Evolutionary conservation across 208 protist genomes (phyloP).

Genomic region (Novymonas esmeraldas): DNA sequence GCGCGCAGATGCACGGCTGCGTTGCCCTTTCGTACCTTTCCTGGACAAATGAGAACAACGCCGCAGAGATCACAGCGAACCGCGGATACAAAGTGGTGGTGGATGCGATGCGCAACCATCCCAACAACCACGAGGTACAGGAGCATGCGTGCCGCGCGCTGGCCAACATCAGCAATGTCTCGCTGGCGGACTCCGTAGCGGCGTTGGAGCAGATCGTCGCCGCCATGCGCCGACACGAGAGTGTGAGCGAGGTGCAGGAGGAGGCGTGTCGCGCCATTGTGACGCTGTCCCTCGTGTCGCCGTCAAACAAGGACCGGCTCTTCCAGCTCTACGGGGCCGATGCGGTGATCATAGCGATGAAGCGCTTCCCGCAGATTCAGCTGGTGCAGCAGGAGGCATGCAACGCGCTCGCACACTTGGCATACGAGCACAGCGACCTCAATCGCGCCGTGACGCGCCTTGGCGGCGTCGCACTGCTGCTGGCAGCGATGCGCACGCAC

Average conservation of each 20-base stretch:
- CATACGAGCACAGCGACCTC: conserved; percentile 88
- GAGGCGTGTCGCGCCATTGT: conserved; percentile 91
- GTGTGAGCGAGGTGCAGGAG: conserved; percentile 86
- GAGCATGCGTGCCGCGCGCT: conserved; percentile 89
- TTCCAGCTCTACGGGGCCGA: conserved; percentile 75
- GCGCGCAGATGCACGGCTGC: conserved; percentile 91
- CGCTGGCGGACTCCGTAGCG: conserved; percentile 50
- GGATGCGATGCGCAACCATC: conserved; percentile 87
- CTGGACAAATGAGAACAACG: conserved; percentile 88
- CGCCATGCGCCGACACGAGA: conserved; percentile 83
- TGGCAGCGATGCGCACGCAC: conserved; percentile 80
- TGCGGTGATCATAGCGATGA: conserved; percentile 75
- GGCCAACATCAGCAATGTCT: conserved; percentile 84
- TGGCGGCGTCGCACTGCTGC: conserved; percentile 72
- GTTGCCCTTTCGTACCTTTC: conserved; percentile 92
- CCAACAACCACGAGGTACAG: conserved; percentile 88
- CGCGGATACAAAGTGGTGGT: conserved; percentile 84
- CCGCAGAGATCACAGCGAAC: conserved; percentile 77
- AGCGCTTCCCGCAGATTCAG: conserved; percentile 70
- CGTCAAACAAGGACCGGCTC: conserved; percentile 85
- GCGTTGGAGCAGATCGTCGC: conserved; percentile 83
- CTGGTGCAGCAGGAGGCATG: conserved; percentile 91
- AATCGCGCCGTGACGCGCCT: conserved; percentile 81
- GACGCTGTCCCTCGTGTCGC: conserved; percentile 84
- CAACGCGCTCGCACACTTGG: conserved; percentile 91